Base-by-base conservation (phyloP, 129 eudicot genomes). In the Tanacetum coccineum region DNA sequence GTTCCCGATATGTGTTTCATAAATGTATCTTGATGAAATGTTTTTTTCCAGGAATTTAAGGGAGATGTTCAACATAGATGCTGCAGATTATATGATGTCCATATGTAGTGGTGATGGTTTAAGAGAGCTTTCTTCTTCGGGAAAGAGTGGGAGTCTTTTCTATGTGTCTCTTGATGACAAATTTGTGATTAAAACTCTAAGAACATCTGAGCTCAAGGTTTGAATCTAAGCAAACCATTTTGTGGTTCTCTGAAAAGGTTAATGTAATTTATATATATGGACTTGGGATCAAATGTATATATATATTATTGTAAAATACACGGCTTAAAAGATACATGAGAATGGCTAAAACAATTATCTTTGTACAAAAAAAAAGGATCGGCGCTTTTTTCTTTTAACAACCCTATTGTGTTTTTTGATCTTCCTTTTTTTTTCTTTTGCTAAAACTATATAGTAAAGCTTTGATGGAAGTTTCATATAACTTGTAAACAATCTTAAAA, bases 31-130 rank as follows among this genome's bases (percentile, higher is more conserved):
- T 32, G 21, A 62, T 65, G 71, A 55, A 19, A 21, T 67, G 56
- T 64, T 6, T 51, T 72, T 62, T 73, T 80, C 64, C 20, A 90
- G 97, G 87, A 86, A 87, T 71, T 73, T 90, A 81, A 86, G 97
- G 75, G 97, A 86, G 80, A 48, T 90, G 87, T 90, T 90, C 84
- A 86, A 84, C 87, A 66, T 90, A 74, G 83, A 86, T 84, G 95
- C 97, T 66, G 91, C 91, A 12, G 97, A 90, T 40, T 90, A 90
- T 69, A 90, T 86, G 97, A 90, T 90, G 91, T 90, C 97, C 20
- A 86, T 90, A 42, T 90, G 97, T 75, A 95, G 95, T n/a, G 95
- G 87, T 81, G 81, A 90, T 83, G 96, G 96, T 58, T 80, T 90
- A 76, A 82, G 88, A 76, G 91, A 86, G 81, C 75, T 81, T 63